These are phyloP conservation scores for Zasmidium citrigriseum DNA, from an alignment of 2,329 filamentous ascomycete genomes.

Conservation along the genomic window DNA sequence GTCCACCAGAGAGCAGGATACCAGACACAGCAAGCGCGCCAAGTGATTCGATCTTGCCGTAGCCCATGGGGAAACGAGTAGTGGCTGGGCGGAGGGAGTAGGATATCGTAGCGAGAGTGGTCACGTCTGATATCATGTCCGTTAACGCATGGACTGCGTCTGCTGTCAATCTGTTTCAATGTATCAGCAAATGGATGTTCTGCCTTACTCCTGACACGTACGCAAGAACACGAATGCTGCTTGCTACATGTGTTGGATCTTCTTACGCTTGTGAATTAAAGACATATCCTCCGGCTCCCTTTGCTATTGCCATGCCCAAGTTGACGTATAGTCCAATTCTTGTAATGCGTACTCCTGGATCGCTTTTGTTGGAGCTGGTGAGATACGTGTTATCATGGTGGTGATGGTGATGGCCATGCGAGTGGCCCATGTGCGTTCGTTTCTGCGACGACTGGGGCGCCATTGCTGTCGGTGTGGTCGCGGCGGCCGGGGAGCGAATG, in stretches of 20 bases:
- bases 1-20: constrained; percentile 82
- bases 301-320: constrained; percentile 88
- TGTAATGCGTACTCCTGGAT: constrained; percentile 92
- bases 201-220: not conserved
- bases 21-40: constrained; percentile 91
- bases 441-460: constrained; percentile 27
- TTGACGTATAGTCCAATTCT: constrained; percentile 86
- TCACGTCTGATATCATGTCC: constrained; percentile 90
- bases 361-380: constrained; percentile 78
- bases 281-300: constrained; percentile 86
- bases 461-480: constrained; percentile 19
- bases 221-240: not conserved
- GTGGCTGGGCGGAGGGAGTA: constrained; percentile 87
- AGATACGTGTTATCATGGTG: constrained; percentile 85
- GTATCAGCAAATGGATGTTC: not conserved
- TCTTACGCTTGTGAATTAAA: constrained; percentile 79
- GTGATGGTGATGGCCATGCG: constrained; percentile 66
- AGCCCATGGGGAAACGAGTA: constrained; percentile 81
- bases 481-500: constrained; percentile 16
- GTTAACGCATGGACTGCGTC: constrained; percentile 96
- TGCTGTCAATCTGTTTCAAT: constrained; percentile 47
- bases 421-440: constrained; percentile 32
- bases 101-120: constrained; percentile 91
- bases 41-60: constrained; percentile 96
- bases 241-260: not conserved